Evolutionary conservation across 805 yeast genomes (phyloP).

Genomic region (Wickerhamomyces kurtzmanii): DNA sequence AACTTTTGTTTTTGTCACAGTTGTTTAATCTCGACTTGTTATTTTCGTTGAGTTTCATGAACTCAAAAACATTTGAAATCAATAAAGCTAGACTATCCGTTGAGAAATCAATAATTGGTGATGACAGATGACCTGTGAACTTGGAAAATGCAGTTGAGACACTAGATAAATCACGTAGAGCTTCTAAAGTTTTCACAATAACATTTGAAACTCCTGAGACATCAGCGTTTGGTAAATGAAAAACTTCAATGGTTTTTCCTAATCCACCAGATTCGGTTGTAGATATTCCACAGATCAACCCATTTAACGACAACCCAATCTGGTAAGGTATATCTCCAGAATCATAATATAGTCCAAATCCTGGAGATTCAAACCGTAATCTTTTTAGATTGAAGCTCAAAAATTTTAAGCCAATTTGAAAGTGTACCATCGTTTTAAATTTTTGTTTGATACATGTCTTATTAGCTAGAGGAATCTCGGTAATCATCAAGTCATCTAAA

Average conservation of each 20-base stretch:
- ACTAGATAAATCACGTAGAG: constrained; percentile 10
- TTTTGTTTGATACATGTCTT: constrained; percentile 7
- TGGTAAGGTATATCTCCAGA: constrained; percentile 33
- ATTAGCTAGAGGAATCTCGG: constrained; percentile 13
- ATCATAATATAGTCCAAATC: constrained; percentile 32
- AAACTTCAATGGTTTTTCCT: constrained; percentile 8
- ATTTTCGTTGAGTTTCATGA: constrained; percentile 4
- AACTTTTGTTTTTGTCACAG: not conserved
- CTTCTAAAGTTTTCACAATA: constrained; percentile 22
- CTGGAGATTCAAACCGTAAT: constrained; percentile 27
- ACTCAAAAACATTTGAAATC: constrained; percentile 14
- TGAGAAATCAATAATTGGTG: constrained; percentile 34
- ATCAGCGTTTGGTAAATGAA: constrained; percentile 27
- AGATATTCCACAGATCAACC: no score
- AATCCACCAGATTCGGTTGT: constrained; percentile 4
- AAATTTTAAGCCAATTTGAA: constrained; percentile 7
- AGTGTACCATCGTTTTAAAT: constrained; percentile 13
- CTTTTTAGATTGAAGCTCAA: constrained; percentile 13
- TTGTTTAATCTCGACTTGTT: not conserved
- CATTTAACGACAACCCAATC: no score
- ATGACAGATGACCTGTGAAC: constrained; percentile 29
- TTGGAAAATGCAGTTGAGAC: constrained; percentile 22
- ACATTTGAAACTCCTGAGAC: constrained; percentile 29
- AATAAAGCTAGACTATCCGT: constrained; percentile 27
- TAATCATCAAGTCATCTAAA: constrained; percentile 9